These are phyloP conservation scores for Boletus rubroflammeus DNA, from an alignment of 768 basidiomycete genomes.

Conservation along the genomic window DNA sequence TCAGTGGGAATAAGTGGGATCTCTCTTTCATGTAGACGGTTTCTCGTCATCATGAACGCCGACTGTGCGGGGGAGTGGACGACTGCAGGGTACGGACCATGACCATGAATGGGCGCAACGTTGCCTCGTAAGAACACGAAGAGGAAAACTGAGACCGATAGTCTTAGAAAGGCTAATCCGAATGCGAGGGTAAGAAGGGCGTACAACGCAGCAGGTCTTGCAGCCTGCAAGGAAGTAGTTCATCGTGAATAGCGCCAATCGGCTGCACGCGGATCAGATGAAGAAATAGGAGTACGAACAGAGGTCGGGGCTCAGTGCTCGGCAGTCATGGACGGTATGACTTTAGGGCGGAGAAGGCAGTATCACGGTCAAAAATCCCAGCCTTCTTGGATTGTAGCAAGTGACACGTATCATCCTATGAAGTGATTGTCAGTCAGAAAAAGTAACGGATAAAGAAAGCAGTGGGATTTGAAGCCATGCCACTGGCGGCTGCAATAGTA, in stretches of 20 bases:
- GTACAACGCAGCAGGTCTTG: neutral
- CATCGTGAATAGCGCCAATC: neutral
- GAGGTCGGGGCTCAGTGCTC: constrained; percentile 5
- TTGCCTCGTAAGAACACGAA: neutral
- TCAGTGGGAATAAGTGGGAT: constrained; percentile 23
- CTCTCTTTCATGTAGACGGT: constrained; percentile 6
- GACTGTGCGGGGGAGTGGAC: constrained; percentile 12
- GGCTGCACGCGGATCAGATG: constrained; percentile 17
- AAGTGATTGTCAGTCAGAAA: neutral
- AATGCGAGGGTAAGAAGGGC: neutral
- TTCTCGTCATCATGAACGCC: constrained; percentile 17
- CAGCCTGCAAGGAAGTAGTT: constrained; percentile 6
- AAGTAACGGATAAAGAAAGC: too few relatives aligned
- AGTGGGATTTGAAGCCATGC: too few relatives aligned
- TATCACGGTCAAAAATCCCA: neutral
- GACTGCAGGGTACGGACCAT: neutral
- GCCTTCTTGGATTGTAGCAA: neutral
- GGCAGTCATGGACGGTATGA: neutral
- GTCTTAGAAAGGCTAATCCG: neutral
- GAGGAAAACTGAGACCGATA: neutral
- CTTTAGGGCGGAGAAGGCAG: neutral
- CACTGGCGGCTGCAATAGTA: neutral
- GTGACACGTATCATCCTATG: neutral
- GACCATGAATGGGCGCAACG: neutral
- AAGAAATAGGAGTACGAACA: constrained; percentile 15